Percentiles rank a stretch among this genome's conserved stretches.
Conservation (phyloP, 345 rosid genomes). For the Punica granatum region DNA sequence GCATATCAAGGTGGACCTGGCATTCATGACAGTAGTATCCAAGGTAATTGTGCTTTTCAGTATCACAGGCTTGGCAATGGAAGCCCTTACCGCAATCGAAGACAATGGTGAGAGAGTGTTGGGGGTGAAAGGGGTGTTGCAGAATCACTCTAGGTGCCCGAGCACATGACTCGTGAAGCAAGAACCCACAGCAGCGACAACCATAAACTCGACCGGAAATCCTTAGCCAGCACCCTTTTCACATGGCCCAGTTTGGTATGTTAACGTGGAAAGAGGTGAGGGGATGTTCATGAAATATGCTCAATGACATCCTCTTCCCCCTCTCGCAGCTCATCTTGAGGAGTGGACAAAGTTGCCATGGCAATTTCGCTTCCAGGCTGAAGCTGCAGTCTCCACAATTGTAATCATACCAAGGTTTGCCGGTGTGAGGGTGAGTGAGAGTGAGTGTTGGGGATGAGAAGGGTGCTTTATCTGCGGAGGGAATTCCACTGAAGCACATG, state of each 20-base stretch:
- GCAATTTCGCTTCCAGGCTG: neutral
- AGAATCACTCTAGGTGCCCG: neutral
- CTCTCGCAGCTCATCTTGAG: neutral
- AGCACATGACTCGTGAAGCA: neutral
- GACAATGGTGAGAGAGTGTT: neutral
- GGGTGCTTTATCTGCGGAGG: neutral
- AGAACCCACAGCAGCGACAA: neutral
- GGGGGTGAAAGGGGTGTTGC: slow-evolving; percentile 5
- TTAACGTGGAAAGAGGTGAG: neutral
- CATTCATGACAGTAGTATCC: slow-evolving; percentile 1
- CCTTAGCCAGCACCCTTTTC: neutral
- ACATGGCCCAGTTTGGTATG: neutral
- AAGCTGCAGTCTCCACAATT: neutral
- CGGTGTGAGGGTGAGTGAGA: neutral
- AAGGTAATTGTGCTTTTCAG: neutral
- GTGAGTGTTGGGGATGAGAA: neutral
- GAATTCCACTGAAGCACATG: neutral
- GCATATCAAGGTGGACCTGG: neutral
- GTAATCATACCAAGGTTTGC: neutral
- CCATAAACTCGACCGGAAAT: neutral
- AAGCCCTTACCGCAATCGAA: neutral
- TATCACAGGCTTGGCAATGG: neutral
- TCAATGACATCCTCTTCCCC: neutral
- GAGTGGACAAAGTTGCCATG: neutral
- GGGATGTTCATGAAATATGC: neutral